A percentile compares a stretch with the other conserved stretches of the same genome.
These are phyloP conservation scores for Chondrostereum purpureum DNA, from an alignment of 1,284 basidiomycete species.

Conservation along the genomic window DNA sequence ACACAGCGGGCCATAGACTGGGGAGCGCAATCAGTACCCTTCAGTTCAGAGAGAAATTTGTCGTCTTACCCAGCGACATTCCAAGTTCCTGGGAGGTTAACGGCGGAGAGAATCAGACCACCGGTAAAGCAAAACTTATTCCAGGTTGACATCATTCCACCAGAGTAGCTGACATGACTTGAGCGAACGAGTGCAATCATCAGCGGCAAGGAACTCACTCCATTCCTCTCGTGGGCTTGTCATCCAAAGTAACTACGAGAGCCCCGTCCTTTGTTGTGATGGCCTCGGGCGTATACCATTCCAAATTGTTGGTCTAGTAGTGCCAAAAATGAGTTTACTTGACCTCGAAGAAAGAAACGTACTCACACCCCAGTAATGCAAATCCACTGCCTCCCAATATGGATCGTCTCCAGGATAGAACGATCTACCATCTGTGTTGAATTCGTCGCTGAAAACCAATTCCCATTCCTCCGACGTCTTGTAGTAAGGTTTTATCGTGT, in stretches of 20 bases:
- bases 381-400: slow-evolving; percentile 68
- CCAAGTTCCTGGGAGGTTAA: slow-evolving; percentile 78
- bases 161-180: slow-evolving; percentile 58
- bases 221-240: slow-evolving; percentile 20
- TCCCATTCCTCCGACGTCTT: slow-evolving; percentile 47
- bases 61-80: slow-evolving; percentile 36
- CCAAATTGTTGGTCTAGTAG: slow-evolving; percentile 35
- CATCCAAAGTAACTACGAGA: slow-evolving; percentile 45
- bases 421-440: slow-evolving; percentile 70
- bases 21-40: background rate
- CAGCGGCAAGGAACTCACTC: slow-evolving; percentile 39
- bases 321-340: background rate
- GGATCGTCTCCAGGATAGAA: slow-evolving; percentile 72
- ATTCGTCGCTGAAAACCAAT: slow-evolving; percentile 87
- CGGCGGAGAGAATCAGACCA: slow-evolving; percentile 63
- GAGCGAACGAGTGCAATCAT: slow-evolving; percentile 37
- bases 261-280: slow-evolving; percentile 47
- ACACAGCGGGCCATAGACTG: slow-evolving; percentile 65
- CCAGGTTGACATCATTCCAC: slow-evolving; percentile 71
- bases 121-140: slow-evolving; percentile 96
- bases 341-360: background rate
- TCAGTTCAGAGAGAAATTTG: background rate
- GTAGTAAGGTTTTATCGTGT: slow-evolving; percentile 50
- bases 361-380: slow-evolving; percentile 43
- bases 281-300: slow-evolving; percentile 47